These are phyloP conservation scores for Avicennia marina DNA, from an alignment of 257 asterid genomes.

Conservation along the genomic window DNA sequence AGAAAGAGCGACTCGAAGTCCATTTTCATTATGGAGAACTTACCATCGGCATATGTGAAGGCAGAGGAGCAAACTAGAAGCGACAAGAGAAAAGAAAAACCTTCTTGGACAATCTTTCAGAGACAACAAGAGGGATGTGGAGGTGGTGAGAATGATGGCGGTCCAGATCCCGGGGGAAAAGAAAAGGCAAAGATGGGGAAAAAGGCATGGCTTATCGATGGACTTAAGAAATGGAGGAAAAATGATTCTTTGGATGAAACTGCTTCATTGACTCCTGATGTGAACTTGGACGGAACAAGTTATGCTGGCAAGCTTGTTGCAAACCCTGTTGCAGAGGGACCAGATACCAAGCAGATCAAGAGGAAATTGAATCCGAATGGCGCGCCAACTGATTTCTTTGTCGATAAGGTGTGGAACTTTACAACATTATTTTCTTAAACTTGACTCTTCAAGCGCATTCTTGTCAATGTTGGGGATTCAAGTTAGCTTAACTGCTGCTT, in stretches of 20 bases:
- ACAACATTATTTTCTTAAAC: not conserved
- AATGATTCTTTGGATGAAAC: constrained; percentile 46
- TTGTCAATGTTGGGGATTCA: too few species aligned
- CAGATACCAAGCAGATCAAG: constrained; percentile 63
- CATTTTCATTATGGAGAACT: constrained; percentile 27
- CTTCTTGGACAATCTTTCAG: constrained; percentile 33
- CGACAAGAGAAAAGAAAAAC: too few species aligned
- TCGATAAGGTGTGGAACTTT: constrained; percentile 54
- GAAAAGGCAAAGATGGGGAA: constrained; percentile 39
- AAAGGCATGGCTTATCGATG: constrained; percentile 63
- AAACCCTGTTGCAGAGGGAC: constrained; percentile 56
- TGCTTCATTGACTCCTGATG: constrained; percentile 38
- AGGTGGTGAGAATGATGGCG: constrained; percentile 6
- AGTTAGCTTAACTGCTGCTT: not conserved
- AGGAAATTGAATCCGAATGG: constrained; percentile 66
- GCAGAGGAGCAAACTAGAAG: constrained; percentile 21
- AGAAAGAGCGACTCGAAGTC: constrained; percentile 20
- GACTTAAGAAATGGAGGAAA: constrained; percentile 81
- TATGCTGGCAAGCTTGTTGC: constrained; percentile 36
- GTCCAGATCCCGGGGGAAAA: constrained; percentile 18
- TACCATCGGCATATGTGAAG: not conserved
- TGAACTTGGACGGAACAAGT: constrained; percentile 31
- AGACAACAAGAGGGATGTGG: constrained; percentile 23
- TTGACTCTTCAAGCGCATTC: not conserved
- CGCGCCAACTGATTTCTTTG: constrained; percentile 64